Base-by-base conservation (phyloP, 352 stramenopile genomes). In the Pythium sp. region DNA sequence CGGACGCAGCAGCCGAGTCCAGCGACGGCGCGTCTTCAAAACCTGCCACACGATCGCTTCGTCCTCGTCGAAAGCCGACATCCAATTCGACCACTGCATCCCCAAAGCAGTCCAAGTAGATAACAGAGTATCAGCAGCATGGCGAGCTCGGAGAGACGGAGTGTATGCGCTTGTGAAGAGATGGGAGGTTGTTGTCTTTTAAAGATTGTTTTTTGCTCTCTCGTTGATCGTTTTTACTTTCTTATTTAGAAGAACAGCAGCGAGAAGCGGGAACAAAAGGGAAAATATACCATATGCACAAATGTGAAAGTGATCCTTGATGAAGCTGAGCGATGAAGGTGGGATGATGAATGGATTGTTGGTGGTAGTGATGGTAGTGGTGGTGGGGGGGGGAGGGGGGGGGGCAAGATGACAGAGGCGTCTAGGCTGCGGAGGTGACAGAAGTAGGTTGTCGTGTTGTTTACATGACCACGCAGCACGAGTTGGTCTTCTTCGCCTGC, bases 401-500 rank as follows among this genome's bases (percentile, higher is more conserved):
- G 43, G 43, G 18, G 43, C 43, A 51, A 51, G 43, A 51, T 51
- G 43, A 51, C 43, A 51, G 34, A 64, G 36, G 57, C n/a, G 41
- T 53, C 54, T 67, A 64, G 51, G 49, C 32, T 69, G 46, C 34
- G 20, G 3, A 28, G 24, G 18, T 51, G 43, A 28, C 12, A n/a
- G 61, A 34, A 43, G n/a, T 12, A 47, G 24, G 30, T 51, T n/a
- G 41, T 49, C 58, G 28, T 18, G 26, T 15, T 59, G 36, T 51
- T 85, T 87, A 95, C 87, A 95, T 95, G 68, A 96, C 78, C 49
- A 98, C 86, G 85, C 97, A 99, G 87, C 98, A 99, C 70, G 88
- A 96, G 86, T 99, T 99, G 70, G 97, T 99, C 86, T 99, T 99
- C 80, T 98, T 98, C 34, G 98, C 97, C 73, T 99, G 95, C 77